Conservation (phyloP, 192 early-diverging fungal genomes). For the Umbelopsis ramanniana region DNA sequence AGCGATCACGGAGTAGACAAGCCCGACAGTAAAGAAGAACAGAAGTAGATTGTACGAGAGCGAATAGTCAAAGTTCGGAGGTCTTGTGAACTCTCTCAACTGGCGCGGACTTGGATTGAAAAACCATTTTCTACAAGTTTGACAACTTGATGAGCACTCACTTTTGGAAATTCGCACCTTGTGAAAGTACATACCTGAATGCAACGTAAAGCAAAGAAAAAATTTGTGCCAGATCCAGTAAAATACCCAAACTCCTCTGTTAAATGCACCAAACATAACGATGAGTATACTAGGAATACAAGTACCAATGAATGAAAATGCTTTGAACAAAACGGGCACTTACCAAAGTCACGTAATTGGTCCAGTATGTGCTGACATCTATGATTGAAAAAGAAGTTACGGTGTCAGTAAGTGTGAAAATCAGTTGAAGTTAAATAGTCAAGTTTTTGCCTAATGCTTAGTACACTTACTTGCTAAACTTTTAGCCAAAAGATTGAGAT, state of each 20-base stretch:
- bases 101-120: constrained; percentile 70
- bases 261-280: background rate
- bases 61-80: constrained; percentile 74
- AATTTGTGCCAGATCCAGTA: constrained; percentile 72
- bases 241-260: constrained; percentile 50
- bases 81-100: constrained; percentile 64
- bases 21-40: constrained; percentile 74
- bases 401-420: background rate
- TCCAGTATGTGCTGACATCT: constrained; percentile 71
- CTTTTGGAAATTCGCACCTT: background rate
- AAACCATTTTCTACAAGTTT: constrained; percentile 53
- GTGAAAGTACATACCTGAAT: constrained; percentile 23
- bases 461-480: constrained; percentile 11
- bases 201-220: constrained; percentile 57
- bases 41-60: constrained; percentile 68
- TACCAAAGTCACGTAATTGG: constrained; percentile 71
- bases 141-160: background rate
- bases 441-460: background rate
- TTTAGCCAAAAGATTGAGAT: constrained; percentile 3
- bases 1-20: constrained; percentile 73
- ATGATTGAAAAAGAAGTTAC: background rate
- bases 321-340: constrained; percentile 17
- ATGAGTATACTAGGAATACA: background rate
- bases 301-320: background rate
- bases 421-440: too few relatives aligned